Evolutionary conservation across 2,329 filamentous ascomycete genomes (phyloP).

Genomic region (Alternaria arborescens): DNA sequence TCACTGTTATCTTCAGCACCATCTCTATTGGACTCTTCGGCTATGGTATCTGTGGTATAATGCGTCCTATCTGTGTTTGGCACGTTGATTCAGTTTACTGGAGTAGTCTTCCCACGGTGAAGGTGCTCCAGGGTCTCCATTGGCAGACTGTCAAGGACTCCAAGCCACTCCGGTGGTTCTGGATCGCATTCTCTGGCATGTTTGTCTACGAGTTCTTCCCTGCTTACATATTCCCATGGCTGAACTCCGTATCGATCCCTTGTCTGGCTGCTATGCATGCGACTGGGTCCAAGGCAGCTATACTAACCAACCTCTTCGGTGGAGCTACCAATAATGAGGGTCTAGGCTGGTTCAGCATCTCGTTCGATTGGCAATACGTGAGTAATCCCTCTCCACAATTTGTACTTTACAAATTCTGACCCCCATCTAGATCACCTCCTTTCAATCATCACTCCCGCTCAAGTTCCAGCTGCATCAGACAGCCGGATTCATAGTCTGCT

Average conservation of each 20-base stretch:
- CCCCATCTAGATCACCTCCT: conserved; percentile 20
- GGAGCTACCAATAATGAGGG: conserved; percentile 26
- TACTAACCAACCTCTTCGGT: conserved; percentile 24
- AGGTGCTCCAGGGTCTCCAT: conserved; percentile 26
- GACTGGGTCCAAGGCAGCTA: conserved; percentile 21
- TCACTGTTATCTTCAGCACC: conserved; percentile 25
- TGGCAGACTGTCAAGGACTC: conserved; percentile 26
- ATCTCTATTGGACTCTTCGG: conserved; percentile 27
- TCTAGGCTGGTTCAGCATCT: conserved; percentile 19
- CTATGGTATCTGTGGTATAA: conserved; percentile 24
- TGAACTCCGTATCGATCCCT: conserved; percentile 27
- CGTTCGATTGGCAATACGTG: conserved; percentile 30
- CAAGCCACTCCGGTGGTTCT: conserved; percentile 26
- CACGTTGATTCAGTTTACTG: conserved; percentile 28
- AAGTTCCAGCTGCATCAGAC: conserved; percentile 25
- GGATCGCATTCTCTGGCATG: conserved; percentile 28
- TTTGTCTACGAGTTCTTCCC: conserved; percentile 27
- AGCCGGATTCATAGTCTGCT: conserved; percentile 19
- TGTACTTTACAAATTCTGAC: background rate
- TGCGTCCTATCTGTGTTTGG: conserved; percentile 27
- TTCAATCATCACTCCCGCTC: conserved; percentile 25
- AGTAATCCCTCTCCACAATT: background rate
- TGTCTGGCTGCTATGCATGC: conserved; percentile 25
- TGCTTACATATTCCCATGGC: conserved; percentile 29
- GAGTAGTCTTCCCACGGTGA: conserved; percentile 27